A percentile compares a stretch with the other conserved stretches of the same genome.
Evolutionary conservation across 1,284 basidiomycete species (phyloP).

Genomic region (Ustilago bromivora): DNA sequence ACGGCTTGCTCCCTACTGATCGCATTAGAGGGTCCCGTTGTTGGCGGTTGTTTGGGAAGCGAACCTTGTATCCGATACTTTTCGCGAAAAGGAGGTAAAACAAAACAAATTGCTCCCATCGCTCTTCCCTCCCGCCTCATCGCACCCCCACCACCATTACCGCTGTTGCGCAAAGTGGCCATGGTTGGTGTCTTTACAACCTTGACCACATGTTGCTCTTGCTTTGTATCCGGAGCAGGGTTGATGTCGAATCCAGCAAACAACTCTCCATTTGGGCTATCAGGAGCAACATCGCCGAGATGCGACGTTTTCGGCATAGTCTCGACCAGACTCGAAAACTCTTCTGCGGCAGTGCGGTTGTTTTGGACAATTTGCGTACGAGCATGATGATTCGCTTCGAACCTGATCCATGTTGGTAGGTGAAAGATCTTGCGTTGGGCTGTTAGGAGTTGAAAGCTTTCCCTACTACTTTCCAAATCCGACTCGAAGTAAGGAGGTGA

Average conservation of each 20-base stretch:
- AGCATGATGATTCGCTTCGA: constrained; percentile 34
- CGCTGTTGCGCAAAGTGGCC: constrained; percentile 17
- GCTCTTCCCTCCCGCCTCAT: background rate
- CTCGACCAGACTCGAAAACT: background rate
- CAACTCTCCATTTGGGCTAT: constrained; percentile 41
- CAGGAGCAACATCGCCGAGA: constrained; percentile 21
- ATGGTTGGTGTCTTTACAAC: constrained; percentile 23
- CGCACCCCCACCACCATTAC: background rate
- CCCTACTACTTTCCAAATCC: background rate
- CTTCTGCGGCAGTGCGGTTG: constrained; percentile 16
- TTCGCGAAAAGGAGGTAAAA: constrained; percentile 10
- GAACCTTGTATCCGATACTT: constrained; percentile 27
- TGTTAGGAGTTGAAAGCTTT: constrained; percentile 19
- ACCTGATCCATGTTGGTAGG: constrained; percentile 30
- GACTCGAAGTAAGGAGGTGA: constrained; percentile 3
- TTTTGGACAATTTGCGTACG: background rate
- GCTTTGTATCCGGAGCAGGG: background rate
- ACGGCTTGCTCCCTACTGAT: background rate
- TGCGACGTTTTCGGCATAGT: constrained; percentile 20
- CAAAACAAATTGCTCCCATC: constrained; percentile 12
- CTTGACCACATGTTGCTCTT: constrained; percentile 7
- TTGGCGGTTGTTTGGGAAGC: background rate
- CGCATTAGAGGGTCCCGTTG: background rate
- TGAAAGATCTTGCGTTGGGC: constrained; percentile 26
- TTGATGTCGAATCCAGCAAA: constrained; percentile 31